Evolutionary conservation across 257 asterid species (phyloP), one percentile per base, ranked within the genome.

Genomic region (Perilla frutescens): DNA sequence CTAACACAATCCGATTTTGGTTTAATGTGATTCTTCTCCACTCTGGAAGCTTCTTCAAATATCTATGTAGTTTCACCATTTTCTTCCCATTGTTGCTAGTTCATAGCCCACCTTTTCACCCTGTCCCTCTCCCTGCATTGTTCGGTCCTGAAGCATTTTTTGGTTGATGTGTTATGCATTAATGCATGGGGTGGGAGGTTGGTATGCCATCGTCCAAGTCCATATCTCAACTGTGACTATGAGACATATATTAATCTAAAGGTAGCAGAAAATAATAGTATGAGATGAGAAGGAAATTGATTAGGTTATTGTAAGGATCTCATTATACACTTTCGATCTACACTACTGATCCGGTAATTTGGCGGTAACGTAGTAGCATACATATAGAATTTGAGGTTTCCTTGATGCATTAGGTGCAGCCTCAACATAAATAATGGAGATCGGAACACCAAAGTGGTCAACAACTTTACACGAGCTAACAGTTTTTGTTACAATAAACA

Each of bases 391-490:
- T 20, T 20, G 26, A 20, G 26, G 26, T 20, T 20, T 20, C 26
- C 26, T 20, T 20, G 26, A 20, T 20, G 26, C 26, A 44, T 8
- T 68, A 55, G 73, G 56, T 56, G 68, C 13, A 50, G 61, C 54
- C 69, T 44, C 71, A 45, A 44, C 71, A 39, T 34, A 63, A 60
- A 36, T 56, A 76, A 43, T 29, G 31, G 59, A 43, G 59, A 54
- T 43, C 15, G 37, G 10, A 74, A 66, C 74, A 59, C 75, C 80
- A 76, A 68, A 76, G 50, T 5, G 70, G 66, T 59, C 77, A 58
- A 75, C 71, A 75, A 63, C 75, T 83, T 67, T 80, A 83, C 87
- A 83, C 41, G 48, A 49, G 76, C 78, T 64, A 80, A 63, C 55
- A 32, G 39, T 61, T 20, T 20, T 20, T 48, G 37, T 34, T 44